These are phyloP conservation scores for Apophysomyces sp. DNA, from an alignment of 371 early-diverging fungal species.

Conservation along the genomic window DNA sequence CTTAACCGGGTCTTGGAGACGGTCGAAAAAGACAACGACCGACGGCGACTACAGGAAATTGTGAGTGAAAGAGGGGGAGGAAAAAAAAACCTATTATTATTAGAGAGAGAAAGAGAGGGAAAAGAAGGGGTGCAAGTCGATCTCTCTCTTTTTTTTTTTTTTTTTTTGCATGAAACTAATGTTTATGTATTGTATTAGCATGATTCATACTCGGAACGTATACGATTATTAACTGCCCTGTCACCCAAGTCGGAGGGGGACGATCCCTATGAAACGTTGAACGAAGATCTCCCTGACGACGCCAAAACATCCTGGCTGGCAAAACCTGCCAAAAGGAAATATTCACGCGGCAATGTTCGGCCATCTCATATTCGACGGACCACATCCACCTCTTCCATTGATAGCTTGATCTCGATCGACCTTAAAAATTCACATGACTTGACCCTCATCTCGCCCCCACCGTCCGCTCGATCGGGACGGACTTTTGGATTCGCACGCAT, in stretches of 20 bases:
- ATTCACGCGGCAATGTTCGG: slow-evolving; percentile 7
- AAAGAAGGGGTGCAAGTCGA: not conserved
- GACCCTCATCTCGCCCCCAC: not conserved
- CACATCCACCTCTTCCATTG: slow-evolving; percentile 2
- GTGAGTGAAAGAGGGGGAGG: slow-evolving; percentile 24
- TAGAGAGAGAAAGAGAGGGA: not conserved
- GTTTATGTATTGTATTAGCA: slow-evolving; percentile 15
- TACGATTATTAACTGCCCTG: slow-evolving; percentile 20
- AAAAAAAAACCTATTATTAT: not conserved
- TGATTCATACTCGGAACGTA: slow-evolving; percentile 28
- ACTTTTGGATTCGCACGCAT: not conserved
- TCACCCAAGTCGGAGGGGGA: slow-evolving; percentile 26
- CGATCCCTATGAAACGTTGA: slow-evolving; percentile 21
- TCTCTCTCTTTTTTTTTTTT: too few relatives aligned
- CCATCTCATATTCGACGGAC: not conserved
- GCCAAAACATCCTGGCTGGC: slow-evolving; percentile 11
- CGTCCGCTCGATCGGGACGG: not conserved
- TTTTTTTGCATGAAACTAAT: slow-evolving; percentile 3
- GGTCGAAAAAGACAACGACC: slow-evolving; percentile 41
- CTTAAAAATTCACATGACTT: not conserved
- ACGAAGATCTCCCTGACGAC: slow-evolving; percentile 8
- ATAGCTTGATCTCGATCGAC: not conserved
- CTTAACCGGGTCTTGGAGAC: slow-evolving; percentile 38
- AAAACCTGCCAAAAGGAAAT: slow-evolving; percentile 26
- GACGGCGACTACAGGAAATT: slow-evolving; percentile 39